These are phyloP conservation scores for Pseudonitzschia delicatissima DNA, from an alignment of 108 stramenopile species.

Conservation along the genomic window DNA sequence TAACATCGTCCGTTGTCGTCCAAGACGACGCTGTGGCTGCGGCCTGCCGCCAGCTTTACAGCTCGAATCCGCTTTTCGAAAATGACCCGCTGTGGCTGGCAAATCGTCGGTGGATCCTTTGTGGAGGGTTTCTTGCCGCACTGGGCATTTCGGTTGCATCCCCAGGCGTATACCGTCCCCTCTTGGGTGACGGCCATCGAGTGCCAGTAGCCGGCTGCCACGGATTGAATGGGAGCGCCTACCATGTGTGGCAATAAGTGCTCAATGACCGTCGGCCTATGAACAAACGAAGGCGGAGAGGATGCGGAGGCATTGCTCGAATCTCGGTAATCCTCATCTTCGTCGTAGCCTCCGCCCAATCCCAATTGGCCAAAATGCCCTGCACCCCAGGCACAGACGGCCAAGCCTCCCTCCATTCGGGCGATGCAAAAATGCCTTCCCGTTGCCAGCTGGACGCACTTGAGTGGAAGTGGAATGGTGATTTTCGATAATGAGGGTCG, in stretches of 20 bases:
- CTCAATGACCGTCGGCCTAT: slow-evolving; percentile 58
- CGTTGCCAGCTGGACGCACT: slow-evolving; percentile 48
- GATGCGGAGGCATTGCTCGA: neutral
- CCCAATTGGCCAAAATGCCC: slow-evolving; percentile 90
- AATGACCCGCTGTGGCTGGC: slow-evolving; percentile 20
- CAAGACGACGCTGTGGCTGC: slow-evolving; percentile 69
- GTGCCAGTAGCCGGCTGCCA: slow-evolving; percentile 78
- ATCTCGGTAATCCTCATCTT: neutral
- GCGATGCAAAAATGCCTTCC: slow-evolving; percentile 55
- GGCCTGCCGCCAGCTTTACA: slow-evolving; percentile 57
- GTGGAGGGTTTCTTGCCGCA: slow-evolving; percentile 45
- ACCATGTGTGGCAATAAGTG: slow-evolving; percentile 64
- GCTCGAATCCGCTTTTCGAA: slow-evolving; percentile 40
- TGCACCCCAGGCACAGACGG: slow-evolving; percentile 78
- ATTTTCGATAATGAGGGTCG: slow-evolving; percentile 19
- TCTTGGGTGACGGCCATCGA: slow-evolving; percentile 63
- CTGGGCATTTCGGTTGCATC: slow-evolving; percentile 74
- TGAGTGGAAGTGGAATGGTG: slow-evolving; percentile 30
- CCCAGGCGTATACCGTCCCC: slow-evolving; percentile 61
- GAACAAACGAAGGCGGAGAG: slow-evolving; percentile 20
- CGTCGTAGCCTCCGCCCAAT: slow-evolving; percentile 50
- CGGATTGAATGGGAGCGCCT: slow-evolving; percentile 48
- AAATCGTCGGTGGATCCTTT: slow-evolving; percentile 40
- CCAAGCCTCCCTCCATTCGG: slow-evolving; percentile 53
- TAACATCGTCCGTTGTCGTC: slow-evolving; percentile 61